Percentiles rank a stretch among this genome's conserved stretches.
Evolutionary conservation across 345 rosid genomes (phyloP).

Genomic region (Pugionium cornutum): DNA sequence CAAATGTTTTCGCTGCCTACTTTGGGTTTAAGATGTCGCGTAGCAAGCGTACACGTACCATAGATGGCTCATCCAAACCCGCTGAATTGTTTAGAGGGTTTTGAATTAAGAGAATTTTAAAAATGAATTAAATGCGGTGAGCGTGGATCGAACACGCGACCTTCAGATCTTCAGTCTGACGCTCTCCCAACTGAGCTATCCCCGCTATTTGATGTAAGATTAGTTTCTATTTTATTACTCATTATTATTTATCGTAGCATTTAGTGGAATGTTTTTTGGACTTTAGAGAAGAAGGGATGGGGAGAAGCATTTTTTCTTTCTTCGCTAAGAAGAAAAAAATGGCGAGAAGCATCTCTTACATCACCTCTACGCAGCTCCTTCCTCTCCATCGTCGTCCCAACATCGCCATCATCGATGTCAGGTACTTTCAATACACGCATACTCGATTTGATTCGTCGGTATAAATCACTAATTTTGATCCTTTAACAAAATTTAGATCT

Average conservation of each 20-base stretch:
- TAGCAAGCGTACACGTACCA: too few relatives aligned
- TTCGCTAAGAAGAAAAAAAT: constrained; percentile 39
- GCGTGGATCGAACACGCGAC: constrained; percentile 98
- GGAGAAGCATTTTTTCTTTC: constrained; percentile 22
- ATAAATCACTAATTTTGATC: constrained; percentile 20
- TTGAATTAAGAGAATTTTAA: fast-evolving
- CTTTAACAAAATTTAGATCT: neutral
- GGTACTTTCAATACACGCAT: constrained; percentile 44
- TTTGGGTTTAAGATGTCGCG: too few relatives aligned
- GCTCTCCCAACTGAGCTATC: constrained; percentile 87
- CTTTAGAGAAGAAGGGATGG: constrained; percentile 7
- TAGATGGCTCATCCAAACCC: too few relatives aligned
- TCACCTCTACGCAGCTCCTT: constrained; percentile 77
- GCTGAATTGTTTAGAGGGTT: neutral
- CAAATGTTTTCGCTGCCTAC: constrained; percentile 6
- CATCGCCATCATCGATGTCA: constrained; percentile 82
- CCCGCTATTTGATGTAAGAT: constrained; percentile 46
- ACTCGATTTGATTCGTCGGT: neutral
- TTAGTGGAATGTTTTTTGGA: neutral
- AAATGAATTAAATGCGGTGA: constrained; percentile 80
- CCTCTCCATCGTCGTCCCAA: constrained; percentile 63
- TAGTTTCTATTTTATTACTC: too few relatives aligned
- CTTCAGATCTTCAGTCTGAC: constrained; percentile 99
- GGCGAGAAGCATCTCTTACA: constrained; percentile 77
- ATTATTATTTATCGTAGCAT: too few relatives aligned